A percentile compares a stretch with the other conserved stretches of the same genome.
Conservation (phyloP, 805 yeast genomes). For the Candida dajiaensis region DNA sequence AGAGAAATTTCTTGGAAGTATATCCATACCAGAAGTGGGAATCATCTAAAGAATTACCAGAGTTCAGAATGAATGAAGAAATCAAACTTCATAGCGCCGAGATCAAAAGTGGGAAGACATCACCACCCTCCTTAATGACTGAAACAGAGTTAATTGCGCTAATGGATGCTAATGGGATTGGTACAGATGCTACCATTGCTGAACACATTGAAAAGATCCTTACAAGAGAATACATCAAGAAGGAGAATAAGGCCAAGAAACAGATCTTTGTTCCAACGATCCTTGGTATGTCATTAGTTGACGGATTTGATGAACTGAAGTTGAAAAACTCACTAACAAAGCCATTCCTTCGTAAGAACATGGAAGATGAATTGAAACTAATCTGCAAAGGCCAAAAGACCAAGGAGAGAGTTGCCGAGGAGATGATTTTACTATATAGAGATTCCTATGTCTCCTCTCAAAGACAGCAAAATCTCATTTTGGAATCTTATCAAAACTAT, state of each 20-base stretch:
- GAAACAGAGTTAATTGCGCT: conserved; percentile 87
- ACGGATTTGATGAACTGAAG: conserved; percentile 78
- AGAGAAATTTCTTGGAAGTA: conserved; percentile 73
- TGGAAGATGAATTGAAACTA: conserved; percentile 60
- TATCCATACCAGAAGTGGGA: conserved; percentile 80
- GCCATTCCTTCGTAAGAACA: conserved; percentile 74
- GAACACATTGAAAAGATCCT: conserved; percentile 87
- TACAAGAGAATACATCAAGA: conserved; percentile 58
- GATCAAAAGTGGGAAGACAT: conserved; percentile 68
- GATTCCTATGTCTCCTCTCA: conserved; percentile 51
- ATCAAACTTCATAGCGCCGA: conserved; percentile 52
- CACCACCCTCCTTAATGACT: conserved; percentile 79
- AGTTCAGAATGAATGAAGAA: conserved; percentile 48
- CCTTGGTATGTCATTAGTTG: conserved; percentile 81
- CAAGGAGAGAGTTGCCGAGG: conserved; percentile 47
- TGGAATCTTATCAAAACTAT: conserved; percentile 25
- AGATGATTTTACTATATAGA: conserved; percentile 50
- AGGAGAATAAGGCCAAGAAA: conserved; percentile 30
- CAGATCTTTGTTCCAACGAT: conserved; percentile 65
- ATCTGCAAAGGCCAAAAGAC: conserved; percentile 62
- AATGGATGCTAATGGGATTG: conserved; percentile 97
- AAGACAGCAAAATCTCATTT: conserved; percentile 33
- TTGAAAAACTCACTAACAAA: conserved; percentile 75
- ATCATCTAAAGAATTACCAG: conserved; percentile 56
- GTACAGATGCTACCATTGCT: conserved; percentile 98